These are phyloP conservation scores for Ophiostoma piceae DNA, from an alignment of 2,329 filamentous ascomycete species.

Conservation along the genomic window DNA sequence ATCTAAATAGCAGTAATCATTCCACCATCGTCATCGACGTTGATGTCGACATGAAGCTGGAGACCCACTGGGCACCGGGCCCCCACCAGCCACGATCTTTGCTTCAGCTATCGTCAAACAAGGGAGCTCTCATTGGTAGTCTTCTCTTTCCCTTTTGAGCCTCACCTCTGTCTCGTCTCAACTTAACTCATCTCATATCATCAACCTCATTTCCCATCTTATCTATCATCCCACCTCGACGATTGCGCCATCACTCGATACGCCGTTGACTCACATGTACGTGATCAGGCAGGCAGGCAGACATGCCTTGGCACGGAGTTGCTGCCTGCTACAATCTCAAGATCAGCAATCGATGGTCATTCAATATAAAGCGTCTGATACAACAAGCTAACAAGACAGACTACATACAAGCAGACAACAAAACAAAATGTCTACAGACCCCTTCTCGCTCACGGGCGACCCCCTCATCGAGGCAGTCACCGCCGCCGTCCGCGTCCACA, in stretches of 20 bases:
- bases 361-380: too few relatives aligned
- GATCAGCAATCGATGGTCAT: neutral
- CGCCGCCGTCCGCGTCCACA: slow-evolving; percentile 63
- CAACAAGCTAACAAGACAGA: neutral
- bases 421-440: neutral
- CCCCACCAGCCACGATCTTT: neutral
- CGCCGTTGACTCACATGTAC: neutral
- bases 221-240: too few relatives aligned
- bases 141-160: slow-evolving; percentile 8
- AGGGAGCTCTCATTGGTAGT: neutral
- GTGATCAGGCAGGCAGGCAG: neutral
- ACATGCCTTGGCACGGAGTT: neutral
- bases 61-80: neutral
- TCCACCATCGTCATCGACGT: neutral
- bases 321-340: neutral
- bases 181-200: too few relatives aligned
- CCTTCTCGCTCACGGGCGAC: slow-evolving; percentile 34
- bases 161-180: neutral
- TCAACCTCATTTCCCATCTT: too few relatives aligned
- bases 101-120: neutral
- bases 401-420: neutral
- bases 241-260: neutral
- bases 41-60: neutral
- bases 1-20: neutral
- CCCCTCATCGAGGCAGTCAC: slow-evolving; percentile 53